Base-by-base conservation (phyloP, 1,284 basidiomycete genomes). In the Pyrrhoderma noxium region DNA sequence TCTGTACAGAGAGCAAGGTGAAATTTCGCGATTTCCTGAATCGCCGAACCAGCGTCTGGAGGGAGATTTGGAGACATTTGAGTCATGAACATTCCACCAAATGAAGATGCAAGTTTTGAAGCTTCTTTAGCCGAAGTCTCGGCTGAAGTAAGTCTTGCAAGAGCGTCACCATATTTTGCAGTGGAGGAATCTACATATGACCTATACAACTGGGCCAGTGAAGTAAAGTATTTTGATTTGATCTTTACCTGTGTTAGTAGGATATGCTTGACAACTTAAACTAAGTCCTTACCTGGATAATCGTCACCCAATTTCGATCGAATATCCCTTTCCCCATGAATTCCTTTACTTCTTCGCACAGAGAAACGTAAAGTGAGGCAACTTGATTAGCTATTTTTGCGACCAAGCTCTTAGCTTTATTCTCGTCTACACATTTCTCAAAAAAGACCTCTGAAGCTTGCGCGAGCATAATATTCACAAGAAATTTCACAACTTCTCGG, bases 401-500 rank as follows among this genome's bases (percentile, higher is more conserved):
- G 3, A 96, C 77, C 22, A 99, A 74, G 0, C 80, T 78, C 43
- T 77, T 79, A 2, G 80, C 77, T 68, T 95, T 95, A 76, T 89
- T 90, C 74, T 94, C 92, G 34, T 90, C 85, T 25, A 85, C 80
- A 62, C 92, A 91, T 67, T 96, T 96, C 70, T 98, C 96, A 61
- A 92, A 84, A 64, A 98, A 97, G 23, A 99, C 88, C 64, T 99
- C 96, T 0, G 90, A 92, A 0, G 95, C 93, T 67, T 99, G 95
- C 0, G 92, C 92, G 14, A 94, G 75, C 65, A 92, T 89, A 57
- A 96, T 61, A 19, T 81, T 82, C 13, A 93, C 85, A 27, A 98
- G 74, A 57, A 95, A 89, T 67, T 95, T 94, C 73, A 99, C 80
- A 46, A 99, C 90, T 53, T 98, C 94, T 23, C 92, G 79, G 64